A percentile compares a stretch with the other conserved stretches of the same genome.
Evolutionary conservation across 805 yeast genomes (phyloP).

Genomic region (Wickerhamomyces rabaulensis): DNA sequence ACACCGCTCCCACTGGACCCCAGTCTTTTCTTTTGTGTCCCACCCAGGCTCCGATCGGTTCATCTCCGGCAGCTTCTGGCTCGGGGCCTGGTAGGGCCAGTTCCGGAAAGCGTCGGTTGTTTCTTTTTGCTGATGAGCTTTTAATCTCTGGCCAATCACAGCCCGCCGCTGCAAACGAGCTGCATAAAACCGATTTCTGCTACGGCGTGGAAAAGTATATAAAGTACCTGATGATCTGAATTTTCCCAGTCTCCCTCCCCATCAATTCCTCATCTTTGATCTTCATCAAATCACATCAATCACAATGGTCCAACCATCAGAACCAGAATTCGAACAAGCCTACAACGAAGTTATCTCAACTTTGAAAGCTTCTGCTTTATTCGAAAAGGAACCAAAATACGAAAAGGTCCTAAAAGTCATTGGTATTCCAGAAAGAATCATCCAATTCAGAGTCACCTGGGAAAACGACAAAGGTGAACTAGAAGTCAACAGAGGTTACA

Average conservation of each 20-base stretch:
- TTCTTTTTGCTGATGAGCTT: background rate
- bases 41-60: background rate
- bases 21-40: no score
- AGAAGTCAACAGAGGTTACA: constrained; percentile 95
- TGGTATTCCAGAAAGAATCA: constrained; percentile 91
- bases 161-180: background rate
- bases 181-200: constrained; percentile 1
- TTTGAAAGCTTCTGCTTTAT: constrained; percentile 85
- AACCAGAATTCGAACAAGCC: constrained; percentile 99
- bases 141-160: constrained; percentile 10
- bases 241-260: background rate
- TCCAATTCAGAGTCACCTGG: constrained; percentile 97
- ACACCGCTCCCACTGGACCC: no score
- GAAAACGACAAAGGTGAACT: constrained; percentile 90
- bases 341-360: constrained; percentile 88
- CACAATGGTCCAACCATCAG: constrained; percentile 75
- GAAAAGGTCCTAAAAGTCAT: constrained; percentile 84
- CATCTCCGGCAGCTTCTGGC: background rate
- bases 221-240: background rate
- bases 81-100: background rate
- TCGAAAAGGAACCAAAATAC: constrained; percentile 84
- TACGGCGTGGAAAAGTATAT: background rate
- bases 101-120: background rate
- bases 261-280: background rate
- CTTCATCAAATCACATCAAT: background rate